These are phyloP conservation scores for Thelonectria olida DNA, from an alignment of 2,329 filamentous ascomycete genomes.

Conservation along the genomic window DNA sequence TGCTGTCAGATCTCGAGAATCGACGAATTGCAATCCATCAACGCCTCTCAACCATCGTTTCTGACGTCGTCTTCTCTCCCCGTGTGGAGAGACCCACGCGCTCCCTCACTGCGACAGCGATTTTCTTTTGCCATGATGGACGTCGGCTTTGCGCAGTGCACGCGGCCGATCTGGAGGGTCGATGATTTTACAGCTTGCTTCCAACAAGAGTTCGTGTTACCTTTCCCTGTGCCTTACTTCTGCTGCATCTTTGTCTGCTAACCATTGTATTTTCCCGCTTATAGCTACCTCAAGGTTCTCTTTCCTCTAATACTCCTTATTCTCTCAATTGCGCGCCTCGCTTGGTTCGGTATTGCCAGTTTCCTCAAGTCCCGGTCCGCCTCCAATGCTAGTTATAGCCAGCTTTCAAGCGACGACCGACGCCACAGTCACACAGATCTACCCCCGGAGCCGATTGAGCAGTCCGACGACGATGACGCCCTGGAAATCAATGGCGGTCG, in stretches of 20 bases:
- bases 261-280: conserved; percentile 15
- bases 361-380: conserved; percentile 58
- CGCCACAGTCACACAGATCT: conserved; percentile 61
- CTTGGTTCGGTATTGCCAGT: conserved; percentile 64
- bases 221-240: background rate
- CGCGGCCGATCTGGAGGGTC: conserved; percentile 67
- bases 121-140: conserved; percentile 46
- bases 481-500: conserved; percentile 67
- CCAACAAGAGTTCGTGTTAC: conserved; percentile 69
- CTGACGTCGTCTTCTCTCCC: conserved; percentile 20
- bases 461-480: conserved; percentile 68
- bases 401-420: conserved; percentile 55
- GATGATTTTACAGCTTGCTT: conserved; percentile 74
- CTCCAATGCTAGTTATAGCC: conserved; percentile 63
- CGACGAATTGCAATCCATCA: conserved; percentile 9
- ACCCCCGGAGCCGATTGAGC: conserved; percentile 59
- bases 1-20: conserved; percentile 14
- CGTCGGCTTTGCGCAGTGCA: conserved; percentile 62
- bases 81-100: conserved; percentile 29
- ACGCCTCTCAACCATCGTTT: conserved; percentile 18
- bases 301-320: conserved; percentile 78
- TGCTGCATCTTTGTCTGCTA: conserved; percentile 15
- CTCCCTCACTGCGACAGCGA: conserved; percentile 16
- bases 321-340: conserved; percentile 75
- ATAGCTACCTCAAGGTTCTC: conserved; percentile 67